Base-by-base conservation (phyloP, 768 basidiomycete species). In the Lactifluus pinguis region DNA sequence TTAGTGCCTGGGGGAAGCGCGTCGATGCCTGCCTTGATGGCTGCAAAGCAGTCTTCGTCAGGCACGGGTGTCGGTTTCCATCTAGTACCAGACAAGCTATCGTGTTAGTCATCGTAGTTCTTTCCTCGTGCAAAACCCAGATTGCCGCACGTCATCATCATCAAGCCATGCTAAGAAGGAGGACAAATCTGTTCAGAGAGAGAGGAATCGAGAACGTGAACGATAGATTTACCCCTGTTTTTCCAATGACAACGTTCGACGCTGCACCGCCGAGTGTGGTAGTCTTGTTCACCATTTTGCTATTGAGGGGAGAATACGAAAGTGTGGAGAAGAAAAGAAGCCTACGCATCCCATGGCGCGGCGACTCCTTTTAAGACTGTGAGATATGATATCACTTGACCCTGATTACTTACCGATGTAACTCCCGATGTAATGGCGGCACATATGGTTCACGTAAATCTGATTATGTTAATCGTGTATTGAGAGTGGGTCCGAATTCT, bases 11-110 rank as follows among this genome's bases (percentile, higher is more conserved):
- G 63, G 0, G 78, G 77, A 38, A 79, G 66, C 0, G 73, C 69
- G 41, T 77, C 73, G 59, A 81, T 66, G 6, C 76, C 77, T 11
- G 77, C 77, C 68, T 81, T 82, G 73, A 87, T 85, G 2, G 82
- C 74, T 21, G 78, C 80, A 62, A 88, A 86, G 9, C 79, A 80
- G 38, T 81, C 76, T 55, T 83, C 83, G 58, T 87, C 84, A 1
- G 81, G 72, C 38, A 77, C 70, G 10, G 76, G 74, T 17, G 67
- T 70, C 10, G 77, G 73, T 15, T 66, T 77, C 83, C 77, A 80
- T 29, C 45, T 55, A n/a, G n/a, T n/a, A 21, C 9, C 14, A 38
- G 15, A 49, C 21, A 41, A 32, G 32, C 11, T 49, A 50, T 15
- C 25, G n/a, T 5, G 58, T 55, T 55, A 29, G 48, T 32, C 52